Evolutionary conservation across 2,329 filamentous ascomycete species (phyloP).

Genomic region (Penicillium sp.): DNA sequence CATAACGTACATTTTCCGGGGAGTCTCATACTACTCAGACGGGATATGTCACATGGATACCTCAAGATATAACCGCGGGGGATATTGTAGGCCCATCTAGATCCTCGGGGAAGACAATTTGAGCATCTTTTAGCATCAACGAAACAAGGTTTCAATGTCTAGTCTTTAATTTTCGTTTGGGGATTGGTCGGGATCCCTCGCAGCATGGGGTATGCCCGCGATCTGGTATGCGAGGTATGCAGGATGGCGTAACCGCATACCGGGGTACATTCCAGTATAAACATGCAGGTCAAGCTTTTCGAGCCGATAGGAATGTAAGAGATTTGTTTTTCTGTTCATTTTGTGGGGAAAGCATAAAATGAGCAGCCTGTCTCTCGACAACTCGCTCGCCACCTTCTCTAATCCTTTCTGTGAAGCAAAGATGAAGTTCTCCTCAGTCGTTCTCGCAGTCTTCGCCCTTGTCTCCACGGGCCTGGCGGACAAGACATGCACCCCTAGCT

Average conservation of each 20-base stretch:
- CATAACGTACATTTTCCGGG: neutral
- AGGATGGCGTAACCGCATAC: conserved; percentile 21
- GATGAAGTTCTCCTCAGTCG: conserved; percentile 32
- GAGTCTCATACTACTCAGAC: neutral
- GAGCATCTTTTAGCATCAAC: neutral
- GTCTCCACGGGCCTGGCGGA: conserved; percentile 26
- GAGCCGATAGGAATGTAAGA: conserved; percentile 12
- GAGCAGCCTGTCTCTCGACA: neutral
- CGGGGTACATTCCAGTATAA: conserved; percentile 11
- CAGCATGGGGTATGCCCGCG: neutral
- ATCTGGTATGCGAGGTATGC: conserved; percentile 5
- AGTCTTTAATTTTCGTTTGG: neutral
- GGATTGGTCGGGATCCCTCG: neutral
- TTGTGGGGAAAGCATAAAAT: neutral
- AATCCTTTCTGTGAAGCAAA: conserved; percentile 2
- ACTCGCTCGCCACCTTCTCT: neutral
- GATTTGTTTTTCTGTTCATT: neutral
- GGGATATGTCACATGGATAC: neutral
- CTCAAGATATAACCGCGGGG: too few relatives aligned
- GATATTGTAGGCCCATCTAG: neutral
- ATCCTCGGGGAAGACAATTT: neutral
- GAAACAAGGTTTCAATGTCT: neutral
- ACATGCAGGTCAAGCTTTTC: conserved; percentile 16
- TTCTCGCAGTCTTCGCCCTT: conserved; percentile 24
- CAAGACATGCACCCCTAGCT: conserved; percentile 40